phyloP scores from a whole-genome alignment of 2,329 filamentous ascomycete species.

The Fusarium fracticaudum region DNA sequence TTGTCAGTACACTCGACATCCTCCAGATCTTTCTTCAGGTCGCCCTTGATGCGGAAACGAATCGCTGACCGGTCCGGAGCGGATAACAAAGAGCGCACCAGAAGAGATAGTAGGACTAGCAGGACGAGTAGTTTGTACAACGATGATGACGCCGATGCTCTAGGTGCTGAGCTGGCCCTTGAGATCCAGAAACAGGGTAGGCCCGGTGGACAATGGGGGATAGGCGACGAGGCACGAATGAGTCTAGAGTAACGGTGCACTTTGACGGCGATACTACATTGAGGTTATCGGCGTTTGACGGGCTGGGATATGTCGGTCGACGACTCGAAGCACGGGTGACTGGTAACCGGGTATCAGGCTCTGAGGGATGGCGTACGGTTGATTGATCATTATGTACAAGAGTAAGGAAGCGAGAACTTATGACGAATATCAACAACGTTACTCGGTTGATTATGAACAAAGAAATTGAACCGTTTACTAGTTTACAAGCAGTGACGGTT shows the following conservation, averaged over 20 bases:
- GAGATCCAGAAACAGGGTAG: conserved; percentile 63
- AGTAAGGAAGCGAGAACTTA: conserved; percentile 6
- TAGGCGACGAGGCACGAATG: conserved; percentile 88
- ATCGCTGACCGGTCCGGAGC: conserved; percentile 49
- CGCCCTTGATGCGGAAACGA: conserved; percentile 53
- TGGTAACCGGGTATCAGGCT: neutral
- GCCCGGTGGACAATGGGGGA: conserved; percentile 74
- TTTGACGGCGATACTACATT: conserved; percentile 14
- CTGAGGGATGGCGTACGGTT: conserved; percentile 16
- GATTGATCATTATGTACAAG: conserved; percentile 10
- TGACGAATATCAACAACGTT: conserved; percentile 22
- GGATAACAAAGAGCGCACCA: conserved; percentile 50
- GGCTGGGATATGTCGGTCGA: neutral
- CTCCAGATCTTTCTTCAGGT: conserved; percentile 57
- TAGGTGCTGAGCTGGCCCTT: conserved; percentile 59
- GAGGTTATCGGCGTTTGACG: conserved; percentile 51
- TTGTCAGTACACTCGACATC: conserved; percentile 60
- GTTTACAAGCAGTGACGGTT: neutral
- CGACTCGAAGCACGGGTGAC: neutral
- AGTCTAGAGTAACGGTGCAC: conserved; percentile 65
- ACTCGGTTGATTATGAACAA: conserved; percentile 20
- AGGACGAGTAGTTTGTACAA: conserved; percentile 55
- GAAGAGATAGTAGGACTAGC: conserved; percentile 55
- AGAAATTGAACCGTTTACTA: neutral
- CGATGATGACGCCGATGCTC: conserved; percentile 53